Evolutionary conservation across 192 early-diverging fungal genomes (phyloP), one percentile per base, ranked within the genome.

Genomic region (Umbelopsis sp.): DNA sequence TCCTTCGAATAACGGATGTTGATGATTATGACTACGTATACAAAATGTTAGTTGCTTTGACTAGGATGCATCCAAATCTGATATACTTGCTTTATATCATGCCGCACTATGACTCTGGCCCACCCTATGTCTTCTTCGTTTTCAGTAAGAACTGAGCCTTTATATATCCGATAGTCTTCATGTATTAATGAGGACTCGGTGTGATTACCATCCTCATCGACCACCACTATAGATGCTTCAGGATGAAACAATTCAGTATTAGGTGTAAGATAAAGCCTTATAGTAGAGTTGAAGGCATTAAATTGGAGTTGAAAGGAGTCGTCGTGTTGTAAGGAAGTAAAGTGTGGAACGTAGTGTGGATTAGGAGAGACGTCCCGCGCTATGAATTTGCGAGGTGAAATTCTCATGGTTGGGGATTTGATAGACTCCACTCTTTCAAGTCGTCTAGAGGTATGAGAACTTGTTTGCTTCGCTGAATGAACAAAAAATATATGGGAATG

Each of bases 191-290:
- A n/a, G 20, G 76, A 76, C 49, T 64, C 78, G 10, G 67, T 78
- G 68, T 74, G 83, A 64, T 72, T 79, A 67, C 27, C 76, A 48
- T 46, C 49, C 3, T 77, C 71, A 16, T 72, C 70, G 18, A 77
- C 68, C 3, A 47, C 48, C 4, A 72, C 53, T 20, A 70, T 66
- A 22, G 64, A 80, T 8, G 86, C 85, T 4, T 88, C 79, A 1
- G 87, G 85, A 66, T 91, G 90, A 41, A 91, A 70, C 25, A 91
- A 69, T 73, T 89, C 88, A 9, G 69, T 53, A 73, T 91, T 89
- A 21, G 87, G 88, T 55, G 85, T 84, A 37, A 91, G 78, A 25
- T 85, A 66, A 49, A 91, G 80, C 46, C 72, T 69, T 61, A 88
- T 89, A 1, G 90, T 88, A 41, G 79, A 81, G 74, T 89, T 89